These are phyloP conservation scores for Abrus pulchellus DNA, from an alignment of 306 rosid genomes.

Conservation along the genomic window DNA sequence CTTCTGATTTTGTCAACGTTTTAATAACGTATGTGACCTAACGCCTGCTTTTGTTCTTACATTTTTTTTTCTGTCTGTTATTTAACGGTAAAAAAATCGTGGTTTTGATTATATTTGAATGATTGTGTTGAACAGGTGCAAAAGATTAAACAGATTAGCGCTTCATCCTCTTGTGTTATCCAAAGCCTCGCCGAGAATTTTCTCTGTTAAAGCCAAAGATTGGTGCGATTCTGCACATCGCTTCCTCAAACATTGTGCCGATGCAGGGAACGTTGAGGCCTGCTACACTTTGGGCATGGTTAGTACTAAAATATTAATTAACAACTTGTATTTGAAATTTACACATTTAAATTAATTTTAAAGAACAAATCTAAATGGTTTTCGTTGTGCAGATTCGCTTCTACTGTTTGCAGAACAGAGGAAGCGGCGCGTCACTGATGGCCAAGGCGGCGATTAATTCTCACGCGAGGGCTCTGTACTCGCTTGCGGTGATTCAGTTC, in stretches of 20 bases:
- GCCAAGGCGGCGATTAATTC: conserved; percentile 95
- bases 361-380: neutral
- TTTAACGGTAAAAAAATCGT: neutral
- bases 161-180: conserved; percentile 69
- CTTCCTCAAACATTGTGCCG: conserved; percentile 82
- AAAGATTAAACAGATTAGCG: conserved; percentile 77
- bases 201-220: conserved; percentile 59
- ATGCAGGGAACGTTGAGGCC: conserved; percentile 90
- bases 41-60: no score
- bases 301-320: conserved; percentile 23
- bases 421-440: conserved; percentile 93
- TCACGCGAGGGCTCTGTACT: conserved; percentile 89
- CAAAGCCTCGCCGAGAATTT: conserved; percentile 66
- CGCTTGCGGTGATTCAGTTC: conserved; percentile 93
- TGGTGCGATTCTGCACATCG: conserved; percentile 88
- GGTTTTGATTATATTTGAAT: conserved; percentile 6
- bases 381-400: conserved; percentile 79
- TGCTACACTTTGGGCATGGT: conserved; percentile 97
- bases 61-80: neutral
- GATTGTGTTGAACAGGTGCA: conserved; percentile 68
- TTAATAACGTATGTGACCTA: conserved; percentile 66
- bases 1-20: conserved; percentile 79
- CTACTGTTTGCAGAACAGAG: conserved; percentile 86
- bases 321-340: no score
- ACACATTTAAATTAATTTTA: neutral